Base-by-base conservation (phyloP, 2,329 filamentous ascomycete species). In the Penicillium sp. region DNA sequence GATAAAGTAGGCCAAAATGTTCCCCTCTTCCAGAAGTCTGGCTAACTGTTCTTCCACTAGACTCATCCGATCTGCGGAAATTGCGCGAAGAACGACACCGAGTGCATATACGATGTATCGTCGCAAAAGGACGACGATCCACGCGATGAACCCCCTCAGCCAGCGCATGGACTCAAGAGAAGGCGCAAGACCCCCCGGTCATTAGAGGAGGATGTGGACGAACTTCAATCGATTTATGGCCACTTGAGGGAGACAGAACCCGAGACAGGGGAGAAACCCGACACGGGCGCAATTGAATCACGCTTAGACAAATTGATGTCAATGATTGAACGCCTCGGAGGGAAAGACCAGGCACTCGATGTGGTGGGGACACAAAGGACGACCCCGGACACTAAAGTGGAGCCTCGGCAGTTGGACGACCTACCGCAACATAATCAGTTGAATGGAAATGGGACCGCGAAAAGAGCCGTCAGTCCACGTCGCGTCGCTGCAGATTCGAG, bases 51-150 rank as follows among this genome's bases (percentile, higher is more conserved):
- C 34, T 10, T 18, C 10, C 1, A 21, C n/a, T 49, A 77, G 75
- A 69, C 72, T 27, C 77, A 77, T 60, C 77, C 77, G 6, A 61
- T 75, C 13, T 79, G 77, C 60, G 74, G 75, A 27, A 78, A 76
- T 47, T 79, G 77, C 56, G 56, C 63, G 52, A 79, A 78, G 55
- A 77, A 73, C 42, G 70, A 70, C 21, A 70, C 72, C 54, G 66
- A 76, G 53, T 79, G 77, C 57, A 52, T 73, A 5, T 79, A 79
- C 59, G 72, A 76, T 64, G 62, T 61, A n/a, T 55, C 63, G 45
- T 63, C 64, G 46, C 66, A 67, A 48, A 73, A 66, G 38, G 60
- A 64, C 9, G 47, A 62, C 2, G 52, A 52, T 22, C 38, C 31
- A 38, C 58, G 47, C 24, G 55, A 64, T 14, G 47, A 21, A 9